Conservation (phyloP, 169 alveolate species). For the Cryptosporidium viatorum region DNA sequence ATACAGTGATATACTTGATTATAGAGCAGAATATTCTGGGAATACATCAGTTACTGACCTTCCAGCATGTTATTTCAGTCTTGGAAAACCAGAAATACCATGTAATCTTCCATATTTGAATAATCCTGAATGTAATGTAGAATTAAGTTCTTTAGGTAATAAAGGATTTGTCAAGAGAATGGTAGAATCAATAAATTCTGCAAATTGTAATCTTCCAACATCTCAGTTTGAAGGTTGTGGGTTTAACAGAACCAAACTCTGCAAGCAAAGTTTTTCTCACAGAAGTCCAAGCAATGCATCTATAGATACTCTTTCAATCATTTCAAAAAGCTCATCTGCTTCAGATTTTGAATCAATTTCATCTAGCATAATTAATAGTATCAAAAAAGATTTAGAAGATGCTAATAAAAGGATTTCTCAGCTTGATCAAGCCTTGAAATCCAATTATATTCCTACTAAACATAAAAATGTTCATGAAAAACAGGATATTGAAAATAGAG, state of each 20-base stretch:
- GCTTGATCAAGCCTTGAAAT: conserved; percentile 25
- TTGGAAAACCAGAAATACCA: background rate
- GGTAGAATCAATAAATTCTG: conserved; percentile 15
- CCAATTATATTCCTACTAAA: background rate
- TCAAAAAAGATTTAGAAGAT: conserved; percentile 45
- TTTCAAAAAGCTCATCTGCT: conserved; percentile 4
- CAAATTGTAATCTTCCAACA: background rate
- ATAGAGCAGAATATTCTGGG: conserved; percentile 50
- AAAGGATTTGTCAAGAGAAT: conserved; percentile 49
- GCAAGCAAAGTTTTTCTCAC: background rate
- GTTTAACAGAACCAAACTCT: conserved; percentile 8
- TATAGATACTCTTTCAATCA: conserved; percentile 26
- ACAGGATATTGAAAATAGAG: conserved; percentile 2
- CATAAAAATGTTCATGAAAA: background rate
- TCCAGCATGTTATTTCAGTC: conserved; percentile 16
- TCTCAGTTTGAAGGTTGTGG: background rate
- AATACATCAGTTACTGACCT: conserved; percentile 8
- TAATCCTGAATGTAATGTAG: background rate
- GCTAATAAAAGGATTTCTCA: conserved; percentile 63
- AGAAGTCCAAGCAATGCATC: conserved; percentile 38
- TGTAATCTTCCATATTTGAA: background rate
- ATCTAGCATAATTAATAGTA: background rate
- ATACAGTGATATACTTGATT: conserved; percentile 59
- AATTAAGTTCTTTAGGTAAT: background rate
- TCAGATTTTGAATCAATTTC: conserved; percentile 38